Conservation (phyloP, 441 rosid species). For the Arabidopsis lyrata region DNA sequence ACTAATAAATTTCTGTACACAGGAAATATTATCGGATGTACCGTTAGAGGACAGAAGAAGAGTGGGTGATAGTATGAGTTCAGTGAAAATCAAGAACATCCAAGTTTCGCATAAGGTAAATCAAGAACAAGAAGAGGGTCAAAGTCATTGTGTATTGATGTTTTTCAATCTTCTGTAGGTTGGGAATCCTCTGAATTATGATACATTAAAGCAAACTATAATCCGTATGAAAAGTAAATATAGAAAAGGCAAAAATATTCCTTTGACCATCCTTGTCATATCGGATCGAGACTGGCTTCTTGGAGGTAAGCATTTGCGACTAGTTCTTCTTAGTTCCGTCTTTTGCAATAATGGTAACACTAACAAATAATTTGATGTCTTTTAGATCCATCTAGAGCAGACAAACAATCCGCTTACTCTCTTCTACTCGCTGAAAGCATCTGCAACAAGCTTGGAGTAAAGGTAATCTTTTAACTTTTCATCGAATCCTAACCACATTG, state of each 20-base stretch:
- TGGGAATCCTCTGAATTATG: conserved; percentile 90
- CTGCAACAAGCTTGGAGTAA: conserved; percentile 83
- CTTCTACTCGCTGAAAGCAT: conserved; percentile 95
- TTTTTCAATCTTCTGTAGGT: conserved; percentile 54
- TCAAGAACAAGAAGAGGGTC: conserved; percentile 18
- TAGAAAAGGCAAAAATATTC: conserved; percentile 60
- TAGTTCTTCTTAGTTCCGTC: conserved; percentile 23
- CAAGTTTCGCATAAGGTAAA: conserved; percentile 75
- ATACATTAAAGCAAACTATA: conserved; percentile 73
- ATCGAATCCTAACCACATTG: conserved; percentile 1
- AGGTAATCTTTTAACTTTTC: conserved; percentile 50
- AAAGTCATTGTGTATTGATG: conserved; percentile 23
- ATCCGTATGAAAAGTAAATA: conserved; percentile 57
- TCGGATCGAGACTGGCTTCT: conserved; percentile 86
- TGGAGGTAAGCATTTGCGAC: conserved; percentile 58
- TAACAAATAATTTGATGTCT: conserved; percentile 37
- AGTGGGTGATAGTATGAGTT: conserved; percentile 50
- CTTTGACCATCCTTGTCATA: conserved; percentile 84
- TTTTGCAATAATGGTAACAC: conserved; percentile 3
- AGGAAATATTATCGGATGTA: conserved; percentile 92
- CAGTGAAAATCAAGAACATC: conserved; percentile 61
- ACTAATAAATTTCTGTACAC: conserved; percentile 37
- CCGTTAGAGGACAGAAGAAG: conserved; percentile 77
- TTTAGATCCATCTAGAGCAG: conserved; percentile 88
- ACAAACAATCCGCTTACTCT: conserved; percentile 88